These are phyloP conservation scores for Gracilaria caudata DNA, from an alignment of 23 red algal species.

Conservation along the genomic window DNA sequence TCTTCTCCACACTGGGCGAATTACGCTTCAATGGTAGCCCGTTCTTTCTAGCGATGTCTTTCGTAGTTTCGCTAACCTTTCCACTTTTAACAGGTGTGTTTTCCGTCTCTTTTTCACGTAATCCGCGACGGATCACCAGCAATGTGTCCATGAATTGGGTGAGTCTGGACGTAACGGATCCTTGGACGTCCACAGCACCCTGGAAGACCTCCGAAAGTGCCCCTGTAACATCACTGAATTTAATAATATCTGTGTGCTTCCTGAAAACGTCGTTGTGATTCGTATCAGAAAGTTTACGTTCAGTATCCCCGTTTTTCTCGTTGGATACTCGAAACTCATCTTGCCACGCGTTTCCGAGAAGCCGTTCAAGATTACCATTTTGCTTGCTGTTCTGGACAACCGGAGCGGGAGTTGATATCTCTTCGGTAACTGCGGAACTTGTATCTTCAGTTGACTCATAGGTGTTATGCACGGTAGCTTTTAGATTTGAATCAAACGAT, in stretches of 20 bases:
- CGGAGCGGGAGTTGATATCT: not conserved
- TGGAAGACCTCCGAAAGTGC: constrained; percentile 28
- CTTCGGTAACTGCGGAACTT: constrained; percentile 26
- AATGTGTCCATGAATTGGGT: constrained; percentile 16
- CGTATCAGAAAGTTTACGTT: not conserved
- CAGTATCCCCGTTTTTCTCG: not conserved
- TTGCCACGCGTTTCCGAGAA: constrained; percentile 22
- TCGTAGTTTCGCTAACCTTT: not conserved
- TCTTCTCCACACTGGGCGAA: not conserved
- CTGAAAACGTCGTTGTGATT: not conserved
- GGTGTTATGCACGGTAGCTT: constrained; percentile 3
- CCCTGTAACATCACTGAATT: not conserved
- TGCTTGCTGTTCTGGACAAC: not conserved
- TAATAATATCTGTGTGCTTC: not conserved
- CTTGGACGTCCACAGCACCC: constrained; percentile 39
- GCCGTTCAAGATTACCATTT: not conserved
- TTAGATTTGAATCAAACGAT: constrained; percentile 38
- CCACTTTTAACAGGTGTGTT: not conserved
- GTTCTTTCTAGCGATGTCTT: not conserved
- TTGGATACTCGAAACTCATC: not conserved
- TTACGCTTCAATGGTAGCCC: not conserved
- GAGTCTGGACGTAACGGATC: constrained; percentile 24
- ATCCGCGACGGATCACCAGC: not conserved
- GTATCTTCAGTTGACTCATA: constrained; percentile 24
- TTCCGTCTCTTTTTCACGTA: not conserved